Percentiles rank a stretch among this genome's conserved stretches.
Conservation (phyloP, 2,329 filamentous ascomycete genomes). For the Talaromyces sp. region DNA sequence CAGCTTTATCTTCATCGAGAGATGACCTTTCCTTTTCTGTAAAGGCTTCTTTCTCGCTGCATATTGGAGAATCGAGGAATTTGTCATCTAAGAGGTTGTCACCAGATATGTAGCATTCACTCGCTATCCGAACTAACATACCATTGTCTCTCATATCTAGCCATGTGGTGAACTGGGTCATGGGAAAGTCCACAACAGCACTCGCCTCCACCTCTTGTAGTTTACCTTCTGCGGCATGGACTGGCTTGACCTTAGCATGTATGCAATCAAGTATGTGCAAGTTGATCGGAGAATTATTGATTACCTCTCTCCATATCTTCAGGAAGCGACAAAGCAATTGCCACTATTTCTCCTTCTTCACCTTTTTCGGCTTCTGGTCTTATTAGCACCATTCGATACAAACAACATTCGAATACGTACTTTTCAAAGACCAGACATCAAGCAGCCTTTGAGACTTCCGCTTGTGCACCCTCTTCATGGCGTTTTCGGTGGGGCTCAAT, state of each 20-base stretch:
- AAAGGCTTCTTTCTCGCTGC: constrained; percentile 20
- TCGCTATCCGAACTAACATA: neutral
- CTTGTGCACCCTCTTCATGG: constrained; percentile 16
- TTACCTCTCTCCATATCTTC: constrained; percentile 28
- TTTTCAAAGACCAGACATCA: constrained; percentile 26
- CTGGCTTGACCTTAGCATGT: constrained; percentile 17
- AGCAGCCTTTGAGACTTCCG: constrained; percentile 22
- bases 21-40: constrained; percentile 12
- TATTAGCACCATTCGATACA: neutral
- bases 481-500: constrained; percentile 18
- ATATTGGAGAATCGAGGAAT: constrained; percentile 15
- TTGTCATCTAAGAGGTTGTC: constrained; percentile 15
- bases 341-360: constrained; percentile 28
- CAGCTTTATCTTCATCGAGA: constrained; percentile 18
- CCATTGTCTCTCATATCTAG: constrained; percentile 14
- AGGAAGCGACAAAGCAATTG: constrained; percentile 26
- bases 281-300: neutral
- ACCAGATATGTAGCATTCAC: neutral
- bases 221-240: constrained; percentile 21
- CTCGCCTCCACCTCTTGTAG: constrained; percentile 7
- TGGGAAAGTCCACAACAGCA: constrained; percentile 13
- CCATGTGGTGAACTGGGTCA: constrained; percentile 13
- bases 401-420: constrained; percentile 13
- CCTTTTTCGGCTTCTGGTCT: constrained; percentile 22
- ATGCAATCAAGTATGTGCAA: neutral